Evolutionary conservation across 805 yeast species (phyloP), one percentile per base, ranked within the genome.

Genomic region (Metschnikowia chrysomelidarum): DNA sequence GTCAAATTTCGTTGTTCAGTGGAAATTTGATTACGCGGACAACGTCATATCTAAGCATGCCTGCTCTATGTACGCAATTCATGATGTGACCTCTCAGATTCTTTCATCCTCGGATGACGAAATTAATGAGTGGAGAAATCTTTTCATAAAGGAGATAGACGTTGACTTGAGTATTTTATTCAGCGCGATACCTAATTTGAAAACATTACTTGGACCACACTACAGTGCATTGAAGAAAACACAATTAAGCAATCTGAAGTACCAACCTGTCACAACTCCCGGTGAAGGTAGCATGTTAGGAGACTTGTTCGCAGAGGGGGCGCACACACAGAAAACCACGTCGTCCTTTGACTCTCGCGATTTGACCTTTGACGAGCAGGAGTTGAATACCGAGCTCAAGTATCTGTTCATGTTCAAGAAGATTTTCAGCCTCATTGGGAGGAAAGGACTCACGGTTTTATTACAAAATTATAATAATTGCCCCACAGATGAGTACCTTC

Each of bases 391-490:
- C 30, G 78, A 73, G 38, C 34, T 71, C 26, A 55, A 60, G 30
- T 61, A 67, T 43, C 58, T 68, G 33, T 64, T 61, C 37, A 54
- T 68, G 10, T 53, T 73, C 36, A 71, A 71, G 35, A 45, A 56
- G 9, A 44, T 73, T 9, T 62, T 64, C 34, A 57, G 60, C 12
- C 44, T 73, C 4, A 53, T 73, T 30, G 67, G 68, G 6, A 43
- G 42, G 2, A 56, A 57, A 20, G 75, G 76, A 3, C 51, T 73
- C 27, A 69, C 75, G 1, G 39, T 72, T 2, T 58, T 67, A 32
- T 47, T 69, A 21, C 77, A 73, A 43, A 75, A 73, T 49, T 44
- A 67, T 18, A 75, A 72, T 30, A 67, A 70, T 64, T 60, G 69
- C 34, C 54, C 73, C 1, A 40, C 37, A 7, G 50, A 45, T 9